phyloP scores from a whole-genome alignment of 2,329 filamentous ascomycete genomes.

The Phialocephala subalpina region DNA sequence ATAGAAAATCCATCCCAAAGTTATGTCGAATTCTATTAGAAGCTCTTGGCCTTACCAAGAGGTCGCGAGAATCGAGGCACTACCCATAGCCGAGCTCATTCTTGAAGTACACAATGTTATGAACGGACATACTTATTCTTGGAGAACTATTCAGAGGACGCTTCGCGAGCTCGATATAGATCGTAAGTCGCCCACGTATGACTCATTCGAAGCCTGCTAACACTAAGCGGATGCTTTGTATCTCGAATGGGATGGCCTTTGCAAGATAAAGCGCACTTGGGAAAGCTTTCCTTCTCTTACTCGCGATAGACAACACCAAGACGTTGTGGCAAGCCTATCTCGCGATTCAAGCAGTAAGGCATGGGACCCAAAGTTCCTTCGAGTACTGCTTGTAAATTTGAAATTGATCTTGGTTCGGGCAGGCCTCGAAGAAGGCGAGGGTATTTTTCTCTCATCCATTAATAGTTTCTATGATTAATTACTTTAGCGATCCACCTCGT shows the following conservation, averaged over 20 bases:
- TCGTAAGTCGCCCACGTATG: background rate
- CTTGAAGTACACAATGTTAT: slow-evolving; percentile 5
- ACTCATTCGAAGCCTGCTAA: too few species aligned
- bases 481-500: slow-evolving; percentile 5
- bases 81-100: slow-evolving; percentile 7
- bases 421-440: slow-evolving; percentile 6
- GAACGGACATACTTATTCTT: slow-evolving; percentile 11
- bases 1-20: too few species aligned
- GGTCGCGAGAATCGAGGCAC: slow-evolving; percentile 7
- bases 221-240: background rate
- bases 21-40: too few species aligned
- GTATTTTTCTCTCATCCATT: too few species aligned
- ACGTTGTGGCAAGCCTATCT: background rate
- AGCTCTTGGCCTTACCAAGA: slow-evolving; percentile 8
- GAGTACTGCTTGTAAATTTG: background rate
- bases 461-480: background rate
- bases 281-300: slow-evolving; percentile 10
- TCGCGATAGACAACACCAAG: background rate
- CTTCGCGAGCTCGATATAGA: background rate
- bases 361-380: slow-evolving; percentile 2
- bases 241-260: slow-evolving; percentile 4
- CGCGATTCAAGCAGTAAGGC: background rate
- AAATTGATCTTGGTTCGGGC: slow-evolving; percentile 5
- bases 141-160: background rate
- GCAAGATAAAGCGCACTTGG: background rate